Conservation (phyloP, 1,139 yeast genomes). For the Hyphopichia fennica region DNA sequence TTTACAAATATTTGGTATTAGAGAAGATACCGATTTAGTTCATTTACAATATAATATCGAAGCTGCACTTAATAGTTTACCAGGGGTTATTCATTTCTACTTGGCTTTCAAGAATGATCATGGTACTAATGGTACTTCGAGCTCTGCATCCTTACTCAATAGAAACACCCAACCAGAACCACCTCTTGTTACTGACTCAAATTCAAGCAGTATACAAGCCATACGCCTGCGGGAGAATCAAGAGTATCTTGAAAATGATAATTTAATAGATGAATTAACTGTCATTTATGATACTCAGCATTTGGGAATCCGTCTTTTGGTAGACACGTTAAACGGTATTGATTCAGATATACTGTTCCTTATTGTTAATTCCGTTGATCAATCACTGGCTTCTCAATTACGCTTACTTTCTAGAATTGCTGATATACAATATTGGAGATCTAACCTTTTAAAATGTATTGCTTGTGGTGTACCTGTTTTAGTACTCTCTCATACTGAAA, state of each 20-base stretch:
- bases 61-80: conserved; percentile 33
- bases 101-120: conserved; percentile 16
- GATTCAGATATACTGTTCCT: conserved; percentile 34
- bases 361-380: conserved; percentile 43
- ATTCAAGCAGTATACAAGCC: conserved; percentile 14
- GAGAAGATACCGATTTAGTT: conserved; percentile 23
- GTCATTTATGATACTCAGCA: conserved; percentile 43
- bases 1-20: conserved; percentile 36
- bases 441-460: conserved; percentile 51
- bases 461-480: conserved; percentile 66
- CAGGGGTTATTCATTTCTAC: conserved; percentile 27
- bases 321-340: conserved; percentile 39
- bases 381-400: conserved; percentile 60
- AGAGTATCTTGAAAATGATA: conserved; percentile 12
- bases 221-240: conserved; percentile 12
- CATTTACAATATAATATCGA: conserved; percentile 41
- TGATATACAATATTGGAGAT: conserved; percentile 72
- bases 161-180: conserved; percentile 1
- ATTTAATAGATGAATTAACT: conserved; percentile 35
- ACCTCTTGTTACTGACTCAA: conserved; percentile 11
- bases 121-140: conserved; percentile 1
- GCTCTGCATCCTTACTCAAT: background rate
- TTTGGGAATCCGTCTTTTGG: conserved; percentile 59
- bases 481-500: conserved; percentile 49
- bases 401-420: conserved; percentile 64